Evolutionary conservation across 2,329 filamentous ascomycete species (phyloP).

Genomic region (Paecilomyces formosus): DNA sequence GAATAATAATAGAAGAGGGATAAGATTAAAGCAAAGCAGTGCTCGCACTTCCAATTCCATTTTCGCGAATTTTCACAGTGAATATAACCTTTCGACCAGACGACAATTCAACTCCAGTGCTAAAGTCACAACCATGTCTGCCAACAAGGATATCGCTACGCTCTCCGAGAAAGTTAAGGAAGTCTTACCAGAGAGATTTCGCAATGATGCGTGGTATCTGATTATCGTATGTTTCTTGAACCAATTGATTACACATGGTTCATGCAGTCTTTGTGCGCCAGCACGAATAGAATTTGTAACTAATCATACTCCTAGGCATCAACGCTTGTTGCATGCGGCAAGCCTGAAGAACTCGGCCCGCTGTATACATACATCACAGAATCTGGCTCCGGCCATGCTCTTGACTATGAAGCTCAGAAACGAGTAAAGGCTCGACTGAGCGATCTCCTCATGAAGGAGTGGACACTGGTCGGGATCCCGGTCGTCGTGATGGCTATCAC

Average conservation of each 20-base stretch:
- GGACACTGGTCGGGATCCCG: constrained; percentile 25
- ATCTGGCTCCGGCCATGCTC: constrained; percentile 5
- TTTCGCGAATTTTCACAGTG: not conserved
- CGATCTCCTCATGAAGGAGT: constrained; percentile 24
- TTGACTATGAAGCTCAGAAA: constrained; percentile 8
- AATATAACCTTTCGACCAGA: not conserved
- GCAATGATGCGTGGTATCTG: constrained; percentile 54
- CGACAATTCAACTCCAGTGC: constrained; percentile 16
- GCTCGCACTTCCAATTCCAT: not conserved
- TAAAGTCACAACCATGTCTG: not conserved
- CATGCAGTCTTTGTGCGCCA: no score
- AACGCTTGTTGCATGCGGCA: constrained; percentile 16
- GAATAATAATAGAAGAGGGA: not conserved
- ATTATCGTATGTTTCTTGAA: constrained; percentile 26
- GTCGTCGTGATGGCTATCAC: constrained; percentile 20
- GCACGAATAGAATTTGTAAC: not conserved
- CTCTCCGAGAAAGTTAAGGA: constrained; percentile 18
- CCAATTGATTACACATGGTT: no score
- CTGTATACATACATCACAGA: constrained; percentile 19
- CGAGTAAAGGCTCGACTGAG: constrained; percentile 13
- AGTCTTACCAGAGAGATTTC: constrained; percentile 37
- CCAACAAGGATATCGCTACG: constrained; percentile 19
- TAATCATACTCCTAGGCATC: constrained; percentile 11
- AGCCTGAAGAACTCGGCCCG: constrained; percentile 15
- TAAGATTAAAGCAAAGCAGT: not conserved